A percentile compares a stretch with the other conserved stretches of the same genome.
Evolutionary conservation across 2,329 filamentous ascomycete species (phyloP).

Genomic region (Nothomitra cinnamomea): DNA sequence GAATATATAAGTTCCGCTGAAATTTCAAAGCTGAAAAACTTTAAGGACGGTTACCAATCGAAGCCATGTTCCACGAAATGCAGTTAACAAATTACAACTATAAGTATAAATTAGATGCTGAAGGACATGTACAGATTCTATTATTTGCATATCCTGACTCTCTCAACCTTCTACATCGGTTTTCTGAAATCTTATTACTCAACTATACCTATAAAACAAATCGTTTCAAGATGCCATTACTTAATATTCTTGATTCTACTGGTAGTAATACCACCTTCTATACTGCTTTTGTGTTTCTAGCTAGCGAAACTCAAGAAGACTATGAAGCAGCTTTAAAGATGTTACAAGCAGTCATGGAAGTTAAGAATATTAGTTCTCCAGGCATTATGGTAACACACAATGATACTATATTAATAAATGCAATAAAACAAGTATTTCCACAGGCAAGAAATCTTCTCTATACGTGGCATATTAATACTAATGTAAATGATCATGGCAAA

Average conservation of each 20-base stretch:
- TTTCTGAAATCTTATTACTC: too few species aligned
- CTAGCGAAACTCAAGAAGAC: too few species aligned
- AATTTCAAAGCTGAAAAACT: not conserved
- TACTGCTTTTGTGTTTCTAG: too few species aligned
- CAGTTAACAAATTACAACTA: not conserved
- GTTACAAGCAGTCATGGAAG: not conserved
- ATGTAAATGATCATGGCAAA: not conserved
- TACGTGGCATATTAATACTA: not conserved
- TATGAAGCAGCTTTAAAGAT: too few species aligned
- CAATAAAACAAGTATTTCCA: not conserved
- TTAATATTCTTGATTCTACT: too few species aligned
- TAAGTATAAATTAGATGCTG: not conserved
- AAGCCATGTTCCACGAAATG: not conserved
- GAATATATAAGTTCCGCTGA: not conserved
- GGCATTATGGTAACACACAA: constrained; percentile 1
- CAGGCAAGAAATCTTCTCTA: not conserved
- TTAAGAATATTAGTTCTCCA: not conserved
- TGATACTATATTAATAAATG: not conserved
- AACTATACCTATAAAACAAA: constrained; percentile 3
- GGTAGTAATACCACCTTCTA: too few species aligned
- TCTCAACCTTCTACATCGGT: not conserved
- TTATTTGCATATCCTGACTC: not conserved
- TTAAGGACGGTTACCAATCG: too few species aligned
- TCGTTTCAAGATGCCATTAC: too few species aligned
- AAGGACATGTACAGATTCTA: not conserved